phyloP scores from a whole-genome alignment of 495 filamentous ascomycete genomes.

The Xylaria longipes region DNA sequence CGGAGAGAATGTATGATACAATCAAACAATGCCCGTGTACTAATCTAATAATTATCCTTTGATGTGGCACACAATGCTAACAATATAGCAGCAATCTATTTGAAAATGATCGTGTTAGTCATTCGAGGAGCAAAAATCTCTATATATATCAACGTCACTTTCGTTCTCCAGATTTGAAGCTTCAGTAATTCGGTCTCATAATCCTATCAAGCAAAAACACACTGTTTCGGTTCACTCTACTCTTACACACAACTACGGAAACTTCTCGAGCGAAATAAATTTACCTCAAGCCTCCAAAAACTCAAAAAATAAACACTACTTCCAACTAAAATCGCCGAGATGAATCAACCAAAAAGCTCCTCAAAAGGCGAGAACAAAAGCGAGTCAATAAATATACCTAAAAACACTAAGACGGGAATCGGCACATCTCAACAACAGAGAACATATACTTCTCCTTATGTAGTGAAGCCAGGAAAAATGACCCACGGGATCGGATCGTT shows the following conservation, averaged over 20 bases:
- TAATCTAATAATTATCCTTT: background rate
- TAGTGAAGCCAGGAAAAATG: background rate
- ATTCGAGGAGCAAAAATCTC: background rate
- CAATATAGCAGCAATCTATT: background rate
- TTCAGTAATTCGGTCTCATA: background rate
- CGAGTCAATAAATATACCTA: background rate
- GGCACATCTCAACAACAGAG: background rate
- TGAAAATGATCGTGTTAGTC: background rate
- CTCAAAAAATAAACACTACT: background rate
- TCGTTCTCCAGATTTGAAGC: background rate
- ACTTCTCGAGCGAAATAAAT: background rate
- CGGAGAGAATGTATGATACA: background rate
- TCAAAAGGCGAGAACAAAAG: background rate
- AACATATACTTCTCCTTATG: background rate
- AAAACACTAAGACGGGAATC: background rate
- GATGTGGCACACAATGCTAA: background rate
- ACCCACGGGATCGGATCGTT: background rate
- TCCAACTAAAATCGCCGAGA: background rate
- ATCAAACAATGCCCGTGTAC: background rate
- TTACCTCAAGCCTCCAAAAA: background rate
- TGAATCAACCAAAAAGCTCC: background rate
- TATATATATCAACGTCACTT: background rate
- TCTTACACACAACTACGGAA: background rate
- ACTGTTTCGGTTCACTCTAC: background rate
- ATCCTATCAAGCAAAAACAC: background rate